Evolutionary conservation across 495 filamentous ascomycete species (phyloP).

Genomic region (Aspergillus kassunensis): DNA sequence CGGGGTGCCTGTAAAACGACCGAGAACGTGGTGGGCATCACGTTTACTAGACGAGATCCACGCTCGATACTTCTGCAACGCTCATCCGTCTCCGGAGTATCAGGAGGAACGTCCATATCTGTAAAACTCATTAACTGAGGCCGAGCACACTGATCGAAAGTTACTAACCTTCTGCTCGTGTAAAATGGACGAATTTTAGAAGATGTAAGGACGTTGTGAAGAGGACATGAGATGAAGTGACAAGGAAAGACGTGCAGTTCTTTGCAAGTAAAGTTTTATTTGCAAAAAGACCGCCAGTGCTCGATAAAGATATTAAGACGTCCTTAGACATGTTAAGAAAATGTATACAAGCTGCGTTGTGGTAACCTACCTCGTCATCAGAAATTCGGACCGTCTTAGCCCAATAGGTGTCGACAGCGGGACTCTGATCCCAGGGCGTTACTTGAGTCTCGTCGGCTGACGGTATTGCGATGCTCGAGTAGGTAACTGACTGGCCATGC

Average conservation of each 20-base stretch:
- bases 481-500: conserved; percentile 24
- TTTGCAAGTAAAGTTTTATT: conserved; percentile 68
- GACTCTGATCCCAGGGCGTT: conserved; percentile 29
- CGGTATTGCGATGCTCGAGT: conserved; percentile 26
- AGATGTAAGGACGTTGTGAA: conserved; percentile 89
- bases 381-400: conserved; percentile 35
- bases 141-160: neutral
- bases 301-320: conserved; percentile 53
- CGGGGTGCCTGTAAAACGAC: conserved; percentile 88
- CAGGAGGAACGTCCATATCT: conserved; percentile 77
- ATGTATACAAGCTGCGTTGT: neutral
- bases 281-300: conserved; percentile 72
- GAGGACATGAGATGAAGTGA: conserved; percentile 79
- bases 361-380: conserved; percentile 35
- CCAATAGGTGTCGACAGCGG: conserved; percentile 39
- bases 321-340: conserved; percentile 27
- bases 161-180: conserved; percentile 56
- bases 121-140: conserved; percentile 14
- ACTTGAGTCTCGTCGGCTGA: conserved; percentile 18
- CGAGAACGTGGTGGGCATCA: conserved; percentile 80
- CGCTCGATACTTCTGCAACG: conserved; percentile 89
- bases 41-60: conserved; percentile 79
- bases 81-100: conserved; percentile 89
- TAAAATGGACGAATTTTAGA: conserved; percentile 88
- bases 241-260: conserved; percentile 86